Conservation (phyloP, 495 filamentous ascomycete genomes). For the Tirmania nivea region DNA sequence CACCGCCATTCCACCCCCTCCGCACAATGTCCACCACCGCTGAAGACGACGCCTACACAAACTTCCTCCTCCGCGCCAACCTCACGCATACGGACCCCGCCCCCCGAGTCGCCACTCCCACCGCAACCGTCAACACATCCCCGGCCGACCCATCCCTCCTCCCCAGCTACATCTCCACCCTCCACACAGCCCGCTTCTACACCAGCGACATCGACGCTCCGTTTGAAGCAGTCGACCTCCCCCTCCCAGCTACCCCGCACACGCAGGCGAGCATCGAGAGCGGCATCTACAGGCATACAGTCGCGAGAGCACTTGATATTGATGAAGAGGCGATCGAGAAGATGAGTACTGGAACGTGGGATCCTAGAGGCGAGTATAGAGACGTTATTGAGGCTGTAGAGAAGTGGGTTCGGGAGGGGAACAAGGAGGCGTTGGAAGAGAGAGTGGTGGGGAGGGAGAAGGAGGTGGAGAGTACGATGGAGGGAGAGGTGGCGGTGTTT, state of each 20-base stretch:
- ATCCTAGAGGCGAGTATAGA: neutral
- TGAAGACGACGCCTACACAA: neutral
- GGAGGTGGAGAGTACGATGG: neutral
- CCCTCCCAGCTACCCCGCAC: conserved; percentile 55
- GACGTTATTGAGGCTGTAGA: neutral
- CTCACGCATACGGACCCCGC: neutral
- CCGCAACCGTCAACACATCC: neutral
- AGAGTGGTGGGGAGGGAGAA: neutral
- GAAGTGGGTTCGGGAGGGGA: neutral
- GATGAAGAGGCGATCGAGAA: neutral
- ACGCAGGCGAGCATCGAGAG: conserved; percentile 22
- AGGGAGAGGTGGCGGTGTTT: neutral
- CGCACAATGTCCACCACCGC: neutral
- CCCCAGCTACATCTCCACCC: neutral
- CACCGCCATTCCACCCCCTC: neutral
- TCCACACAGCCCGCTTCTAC: conserved; percentile 21
- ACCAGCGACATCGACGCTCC: conserved; percentile 51
- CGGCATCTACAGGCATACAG: neutral
- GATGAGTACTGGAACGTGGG: neutral
- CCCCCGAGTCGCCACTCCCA: neutral
- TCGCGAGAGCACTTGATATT: neutral
- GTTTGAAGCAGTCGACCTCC: conserved; percentile 57
- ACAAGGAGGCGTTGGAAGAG: neutral
- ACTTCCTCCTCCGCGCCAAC: neutral
- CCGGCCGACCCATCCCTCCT: neutral